phyloP scores from a whole-genome alignment of 1,139 yeast genomes.

The Magnusiomyces clavatus region DNA sequence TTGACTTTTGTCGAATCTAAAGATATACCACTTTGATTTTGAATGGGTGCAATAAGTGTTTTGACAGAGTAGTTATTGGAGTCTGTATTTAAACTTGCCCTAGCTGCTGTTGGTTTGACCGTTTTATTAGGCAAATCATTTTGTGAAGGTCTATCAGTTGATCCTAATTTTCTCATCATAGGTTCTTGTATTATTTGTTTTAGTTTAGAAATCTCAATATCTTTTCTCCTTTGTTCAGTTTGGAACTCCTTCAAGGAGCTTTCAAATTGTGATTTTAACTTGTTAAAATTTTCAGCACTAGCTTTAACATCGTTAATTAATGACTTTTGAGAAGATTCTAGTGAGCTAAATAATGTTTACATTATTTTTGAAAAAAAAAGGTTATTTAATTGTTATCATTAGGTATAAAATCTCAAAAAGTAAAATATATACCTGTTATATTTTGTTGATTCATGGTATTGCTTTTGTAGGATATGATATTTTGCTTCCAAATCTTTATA shows the following conservation, averaged over 20 bases:
- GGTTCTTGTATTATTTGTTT: constrained; percentile 1
- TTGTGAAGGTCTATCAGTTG: background rate
- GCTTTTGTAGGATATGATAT: background rate
- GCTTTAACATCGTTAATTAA: background rate
- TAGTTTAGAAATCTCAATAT: constrained; percentile 3
- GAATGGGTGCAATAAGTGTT: no score
- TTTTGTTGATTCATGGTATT: background rate
- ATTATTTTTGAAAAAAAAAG: background rate
- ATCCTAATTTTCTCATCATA: background rate
- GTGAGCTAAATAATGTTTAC: background rate
- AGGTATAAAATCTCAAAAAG: background rate
- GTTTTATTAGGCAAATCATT: no score
- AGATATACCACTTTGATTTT: no score
- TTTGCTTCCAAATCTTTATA: background rate
- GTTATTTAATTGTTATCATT: background rate
- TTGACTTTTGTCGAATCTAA: no score
- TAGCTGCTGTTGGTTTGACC: no score
- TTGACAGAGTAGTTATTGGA: no score
- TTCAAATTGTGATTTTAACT: background rate
- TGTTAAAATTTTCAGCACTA: background rate
- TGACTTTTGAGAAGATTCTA: background rate
- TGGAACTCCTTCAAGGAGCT: constrained; percentile 2
- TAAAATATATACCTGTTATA: background rate
- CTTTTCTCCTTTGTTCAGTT: background rate
- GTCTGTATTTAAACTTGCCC: no score